Conservation (phyloP, 176 grass and related monocot genomes). For the Dactylis glomerata region DNA sequence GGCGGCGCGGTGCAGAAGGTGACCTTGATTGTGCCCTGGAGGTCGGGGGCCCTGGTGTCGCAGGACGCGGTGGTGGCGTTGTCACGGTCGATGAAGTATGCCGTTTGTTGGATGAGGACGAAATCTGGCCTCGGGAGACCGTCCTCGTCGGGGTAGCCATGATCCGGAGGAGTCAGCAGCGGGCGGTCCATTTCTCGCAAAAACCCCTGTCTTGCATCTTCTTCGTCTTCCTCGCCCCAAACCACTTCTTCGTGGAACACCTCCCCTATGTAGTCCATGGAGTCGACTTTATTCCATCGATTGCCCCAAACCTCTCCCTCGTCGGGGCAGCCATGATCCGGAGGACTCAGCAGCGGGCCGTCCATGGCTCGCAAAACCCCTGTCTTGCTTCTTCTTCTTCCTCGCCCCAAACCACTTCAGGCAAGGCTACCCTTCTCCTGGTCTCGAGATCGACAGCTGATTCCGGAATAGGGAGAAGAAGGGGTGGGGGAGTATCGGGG, state of each 20-base stretch:
- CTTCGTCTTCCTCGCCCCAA: not conserved
- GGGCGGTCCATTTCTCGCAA: not conserved
- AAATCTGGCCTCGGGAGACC: not conserved
- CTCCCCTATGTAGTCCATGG: no score
- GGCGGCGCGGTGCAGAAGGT: not conserved
- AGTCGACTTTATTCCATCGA: no score
- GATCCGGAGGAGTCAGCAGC: not conserved
- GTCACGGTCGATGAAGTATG: not conserved
- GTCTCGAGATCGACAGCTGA: no score
- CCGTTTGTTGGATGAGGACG: not conserved
- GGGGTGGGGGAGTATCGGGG: no score
- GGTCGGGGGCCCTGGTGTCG: not conserved
- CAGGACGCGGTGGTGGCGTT: not conserved
- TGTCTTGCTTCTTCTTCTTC: no score
- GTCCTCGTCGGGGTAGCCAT: not conserved
- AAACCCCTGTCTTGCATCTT: not conserved
- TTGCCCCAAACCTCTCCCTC: not conserved
- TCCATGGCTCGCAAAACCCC: not conserved
- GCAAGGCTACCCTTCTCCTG: no score
- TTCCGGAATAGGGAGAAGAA: no score
- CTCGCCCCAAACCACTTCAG: no score
- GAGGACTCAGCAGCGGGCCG: not conserved
- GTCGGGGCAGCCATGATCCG: not conserved
- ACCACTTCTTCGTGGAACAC: not conserved
- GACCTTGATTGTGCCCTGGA: not conserved